Evolutionary conservation across 331 rosid species (phyloP).

Genomic region (Telfairia occidentalis): DNA sequence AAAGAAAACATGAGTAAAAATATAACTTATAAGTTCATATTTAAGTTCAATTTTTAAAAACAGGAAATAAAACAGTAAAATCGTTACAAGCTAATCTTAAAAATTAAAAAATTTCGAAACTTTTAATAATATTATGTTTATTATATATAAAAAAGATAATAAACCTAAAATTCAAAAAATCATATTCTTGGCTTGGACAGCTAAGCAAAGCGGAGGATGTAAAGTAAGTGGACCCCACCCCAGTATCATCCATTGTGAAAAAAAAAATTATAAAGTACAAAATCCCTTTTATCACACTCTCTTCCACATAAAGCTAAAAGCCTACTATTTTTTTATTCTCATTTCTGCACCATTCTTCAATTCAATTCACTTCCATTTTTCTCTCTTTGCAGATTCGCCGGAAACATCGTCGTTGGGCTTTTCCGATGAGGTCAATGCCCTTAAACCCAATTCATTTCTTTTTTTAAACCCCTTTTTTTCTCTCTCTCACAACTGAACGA

Average conservation of each 20-base stretch:
- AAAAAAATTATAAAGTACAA: neutral
- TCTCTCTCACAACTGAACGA: too few species aligned
- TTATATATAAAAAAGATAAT: too few species aligned
- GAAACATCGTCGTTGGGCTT: neutral
- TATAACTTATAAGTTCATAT: too few species aligned
- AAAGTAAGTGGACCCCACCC: neutral
- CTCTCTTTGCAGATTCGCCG: conserved; percentile 6
- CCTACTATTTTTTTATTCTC: neutral
- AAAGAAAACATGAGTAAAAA: too few species aligned
- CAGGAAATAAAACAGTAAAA: too few species aligned
- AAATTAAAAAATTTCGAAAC: too few species aligned
- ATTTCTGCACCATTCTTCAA: neutral
- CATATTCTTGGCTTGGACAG: neutral
- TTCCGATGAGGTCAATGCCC: conserved; percentile 1
- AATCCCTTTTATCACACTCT: neutral
- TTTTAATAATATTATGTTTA: too few species aligned
- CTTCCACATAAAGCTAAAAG: neutral
- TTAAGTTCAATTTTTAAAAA: too few species aligned
- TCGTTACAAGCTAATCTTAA: too few species aligned
- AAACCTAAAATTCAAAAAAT: neutral
- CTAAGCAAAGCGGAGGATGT: neutral
- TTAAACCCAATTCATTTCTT: neutral
- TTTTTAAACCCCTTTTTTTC: neutral
- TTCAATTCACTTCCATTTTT: conserved; percentile 3
- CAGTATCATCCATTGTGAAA: neutral